These are phyloP conservation scores for Nissolia schottii DNA, from an alignment of 306 rosid genomes.

Conservation along the genomic window DNA sequence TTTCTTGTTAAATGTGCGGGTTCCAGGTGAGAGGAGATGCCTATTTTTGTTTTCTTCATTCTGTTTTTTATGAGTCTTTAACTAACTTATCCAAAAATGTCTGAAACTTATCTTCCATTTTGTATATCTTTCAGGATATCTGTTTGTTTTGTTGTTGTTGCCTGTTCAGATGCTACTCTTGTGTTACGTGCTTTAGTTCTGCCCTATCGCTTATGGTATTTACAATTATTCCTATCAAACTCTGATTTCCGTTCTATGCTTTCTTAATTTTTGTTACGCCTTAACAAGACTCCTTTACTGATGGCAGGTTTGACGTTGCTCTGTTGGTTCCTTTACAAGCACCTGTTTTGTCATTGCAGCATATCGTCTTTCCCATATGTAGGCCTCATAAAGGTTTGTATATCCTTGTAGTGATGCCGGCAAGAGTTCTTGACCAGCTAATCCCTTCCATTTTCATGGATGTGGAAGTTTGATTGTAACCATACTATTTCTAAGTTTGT, in stretches of 20 bases:
- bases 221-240: constrained; percentile 1
- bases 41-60: constrained; percentile 18
- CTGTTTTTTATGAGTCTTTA: constrained; percentile 2
- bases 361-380: constrained; percentile 51
- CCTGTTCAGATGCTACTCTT: constrained; percentile 94
- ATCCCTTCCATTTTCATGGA: constrained; percentile 9
- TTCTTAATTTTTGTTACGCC: background rate
- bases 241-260: background rate
- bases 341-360: constrained; percentile 86
- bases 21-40: constrained; percentile 57
- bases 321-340: constrained; percentile 63
- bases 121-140: constrained; percentile 62
- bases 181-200: constrained; percentile 71
- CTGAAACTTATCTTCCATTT: background rate
- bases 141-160: constrained; percentile 77
- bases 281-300: constrained; percentile 7
- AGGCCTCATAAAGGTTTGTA: constrained; percentile 55
- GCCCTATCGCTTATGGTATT: constrained; percentile 87
- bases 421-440: background rate
- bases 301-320: constrained; percentile 83
- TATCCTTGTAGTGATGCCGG: background rate
- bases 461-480: constrained; percentile 12
- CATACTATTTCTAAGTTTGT: background rate
- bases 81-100: background rate
- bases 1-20: constrained; percentile 76